phyloP scores from a whole-genome alignment of 1,139 yeast genomes.

The Entelexis sorbosivorans region DNA sequence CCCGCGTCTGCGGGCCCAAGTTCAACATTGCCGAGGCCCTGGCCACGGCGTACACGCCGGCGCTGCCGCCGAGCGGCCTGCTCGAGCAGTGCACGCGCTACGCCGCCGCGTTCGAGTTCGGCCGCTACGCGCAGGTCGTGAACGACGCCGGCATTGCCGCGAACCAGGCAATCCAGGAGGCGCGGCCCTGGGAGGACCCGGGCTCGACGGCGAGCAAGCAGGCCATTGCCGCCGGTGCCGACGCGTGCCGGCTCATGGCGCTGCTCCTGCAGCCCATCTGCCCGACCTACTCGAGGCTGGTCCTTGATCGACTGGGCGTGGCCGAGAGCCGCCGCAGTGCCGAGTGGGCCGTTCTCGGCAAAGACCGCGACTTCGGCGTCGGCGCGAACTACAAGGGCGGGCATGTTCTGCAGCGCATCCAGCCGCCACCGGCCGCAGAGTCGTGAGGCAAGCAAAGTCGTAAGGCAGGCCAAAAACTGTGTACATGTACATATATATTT shows the following conservation, averaged over 20 bases:
- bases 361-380: slow-evolving; percentile 41
- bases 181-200: slow-evolving; percentile 34
- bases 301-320: slow-evolving; percentile 60
- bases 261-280: slow-evolving; percentile 61
- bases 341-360: slow-evolving; percentile 37
- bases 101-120: slow-evolving; percentile 35
- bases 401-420: slow-evolving; percentile 23
- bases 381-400: slow-evolving; percentile 37
- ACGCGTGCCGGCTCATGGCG: slow-evolving; percentile 55
- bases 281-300: slow-evolving; percentile 47
- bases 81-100: slow-evolving; percentile 9
- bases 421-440: not conserved
- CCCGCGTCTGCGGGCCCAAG: slow-evolving; percentile 60
- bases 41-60: not conserved
- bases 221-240: slow-evolving; percentile 56
- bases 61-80: not conserved
- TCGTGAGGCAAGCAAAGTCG: too few relatives aligned
- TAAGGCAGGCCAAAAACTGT: too few relatives aligned
- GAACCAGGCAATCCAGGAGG: slow-evolving; percentile 46
- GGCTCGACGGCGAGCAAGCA: slow-evolving; percentile 28
- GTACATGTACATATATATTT: too few relatives aligned
- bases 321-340: slow-evolving; percentile 33
- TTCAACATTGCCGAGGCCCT: slow-evolving; percentile 42
- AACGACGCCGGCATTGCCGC: slow-evolving; percentile 53
- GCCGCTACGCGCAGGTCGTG: slow-evolving; percentile 39